Conservation (phyloP, 441 rosid species). For the Gossypium trilobum region DNA sequence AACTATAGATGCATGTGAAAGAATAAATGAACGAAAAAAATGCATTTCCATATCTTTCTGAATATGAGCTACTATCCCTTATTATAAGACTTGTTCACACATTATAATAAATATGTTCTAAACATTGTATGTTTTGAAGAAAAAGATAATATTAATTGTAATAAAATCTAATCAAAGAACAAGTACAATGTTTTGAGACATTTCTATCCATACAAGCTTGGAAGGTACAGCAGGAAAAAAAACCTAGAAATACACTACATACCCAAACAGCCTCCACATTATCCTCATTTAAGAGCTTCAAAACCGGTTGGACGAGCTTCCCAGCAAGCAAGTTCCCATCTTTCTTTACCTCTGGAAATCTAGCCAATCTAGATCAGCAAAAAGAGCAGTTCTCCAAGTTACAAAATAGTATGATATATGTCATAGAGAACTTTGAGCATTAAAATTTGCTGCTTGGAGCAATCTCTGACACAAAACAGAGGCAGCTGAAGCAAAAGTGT, state of each 20-base stretch:
- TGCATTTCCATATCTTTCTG: neutral
- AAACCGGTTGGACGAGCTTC: slow-evolving; percentile 49
- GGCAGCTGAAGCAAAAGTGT: neutral
- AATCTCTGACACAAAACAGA: neutral
- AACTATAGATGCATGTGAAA: neutral
- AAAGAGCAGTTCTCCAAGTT: neutral
- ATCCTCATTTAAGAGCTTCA: slow-evolving; percentile 64
- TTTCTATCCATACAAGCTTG: neutral
- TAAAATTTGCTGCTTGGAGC: neutral
- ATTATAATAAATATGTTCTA: neutral
- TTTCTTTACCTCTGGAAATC: slow-evolving; percentile 54
- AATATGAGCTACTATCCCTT: neutral
- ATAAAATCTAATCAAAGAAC: neutral
- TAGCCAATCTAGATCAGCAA: slow-evolving; percentile 45
- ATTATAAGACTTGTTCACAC: neutral
- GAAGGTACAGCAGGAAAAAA: neutral
- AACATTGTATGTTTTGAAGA: neutral
- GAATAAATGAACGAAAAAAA: neutral
- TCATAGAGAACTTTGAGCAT: neutral
- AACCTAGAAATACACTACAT: slow-evolving; percentile 17
- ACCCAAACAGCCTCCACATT: slow-evolving; percentile 51
- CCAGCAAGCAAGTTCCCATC: slow-evolving; percentile 53
- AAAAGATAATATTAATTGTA: neutral
- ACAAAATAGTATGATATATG: neutral
- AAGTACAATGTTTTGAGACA: neutral